These are phyloP conservation scores for Diaporthe sp. DNA, from an alignment of 2,329 filamentous ascomycete species.

Conservation along the genomic window DNA sequence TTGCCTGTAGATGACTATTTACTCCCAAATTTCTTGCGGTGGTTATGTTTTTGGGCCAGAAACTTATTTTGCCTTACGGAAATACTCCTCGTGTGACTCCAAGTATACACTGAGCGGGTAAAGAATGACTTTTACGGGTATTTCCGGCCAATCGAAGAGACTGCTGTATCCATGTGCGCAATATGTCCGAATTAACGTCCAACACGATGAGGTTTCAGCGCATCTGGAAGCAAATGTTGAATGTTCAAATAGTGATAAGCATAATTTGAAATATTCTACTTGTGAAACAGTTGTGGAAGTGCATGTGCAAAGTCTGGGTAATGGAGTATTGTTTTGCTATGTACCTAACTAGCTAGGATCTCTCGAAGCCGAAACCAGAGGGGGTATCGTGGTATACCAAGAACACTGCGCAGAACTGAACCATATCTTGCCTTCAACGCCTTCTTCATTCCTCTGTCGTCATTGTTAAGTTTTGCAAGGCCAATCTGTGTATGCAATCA, in stretches of 20 bases:
- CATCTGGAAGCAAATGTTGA: too few relatives aligned
- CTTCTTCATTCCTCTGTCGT: not conserved
- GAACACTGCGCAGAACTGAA: conserved; percentile 4
- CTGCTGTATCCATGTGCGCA: too few relatives aligned
- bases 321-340: not conserved
- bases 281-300: not conserved
- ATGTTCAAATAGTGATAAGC: too few relatives aligned
- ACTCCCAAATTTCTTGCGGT: not conserved
- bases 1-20: not conserved
- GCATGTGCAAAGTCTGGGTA: not conserved
- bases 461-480: too few relatives aligned
- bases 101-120: too few relatives aligned
- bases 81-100: not conserved
- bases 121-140: too few relatives aligned
- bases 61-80: not conserved
- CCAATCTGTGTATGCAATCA: not conserved
- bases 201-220: too few relatives aligned
- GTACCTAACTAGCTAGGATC: not conserved
- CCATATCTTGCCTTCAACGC: not conserved
- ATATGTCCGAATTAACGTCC: too few relatives aligned
- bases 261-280: not conserved
- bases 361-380: not conserved
- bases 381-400: conserved; percentile 18
- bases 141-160: too few relatives aligned
- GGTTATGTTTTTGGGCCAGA: not conserved